Conservation (phyloP, 805 yeast species). For the Barnettozyma sp. region DNA sequence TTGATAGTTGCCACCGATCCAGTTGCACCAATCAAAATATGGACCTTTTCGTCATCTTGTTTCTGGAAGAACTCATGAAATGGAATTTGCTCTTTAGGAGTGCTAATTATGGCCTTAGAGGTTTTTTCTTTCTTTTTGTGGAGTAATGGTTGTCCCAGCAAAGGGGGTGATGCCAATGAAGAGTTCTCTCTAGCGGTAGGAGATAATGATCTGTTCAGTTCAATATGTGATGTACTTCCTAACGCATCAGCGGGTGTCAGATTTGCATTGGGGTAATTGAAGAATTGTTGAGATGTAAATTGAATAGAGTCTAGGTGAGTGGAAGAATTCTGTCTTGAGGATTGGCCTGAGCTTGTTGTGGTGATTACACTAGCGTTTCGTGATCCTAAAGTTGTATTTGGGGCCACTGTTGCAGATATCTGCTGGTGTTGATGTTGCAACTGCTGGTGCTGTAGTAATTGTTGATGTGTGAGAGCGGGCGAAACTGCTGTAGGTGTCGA, state of each 20-base stretch:
- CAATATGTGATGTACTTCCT: constrained; percentile 1
- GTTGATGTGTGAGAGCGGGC: too few relatives aligned
- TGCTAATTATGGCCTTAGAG: constrained; percentile 47
- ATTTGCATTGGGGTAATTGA: constrained; percentile 3
- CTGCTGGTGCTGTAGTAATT: too few relatives aligned
- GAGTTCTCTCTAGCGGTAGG: constrained; percentile 5
- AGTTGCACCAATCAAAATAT: constrained; percentile 84
- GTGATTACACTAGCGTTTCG: constrained; percentile 19
- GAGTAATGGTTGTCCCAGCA: constrained; percentile 3
- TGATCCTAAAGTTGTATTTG: constrained; percentile 7
- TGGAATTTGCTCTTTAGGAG: constrained; percentile 63
- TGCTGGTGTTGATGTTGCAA: constrained; percentile 4
- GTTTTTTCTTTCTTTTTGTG: constrained; percentile 31
- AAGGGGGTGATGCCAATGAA: not conserved
- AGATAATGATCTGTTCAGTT: constrained; percentile 7
- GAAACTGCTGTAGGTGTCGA: too few relatives aligned
- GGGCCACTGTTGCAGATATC: not conserved
- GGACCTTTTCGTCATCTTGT: constrained; percentile 78
- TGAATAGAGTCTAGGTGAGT: constrained; percentile 20
- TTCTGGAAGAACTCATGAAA: constrained; percentile 65
- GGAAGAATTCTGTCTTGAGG: constrained; percentile 26
- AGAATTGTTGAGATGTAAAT: constrained; percentile 16
- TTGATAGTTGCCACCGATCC: constrained; percentile 97
- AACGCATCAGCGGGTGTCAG: constrained; percentile 1
- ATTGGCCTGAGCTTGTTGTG: constrained; percentile 13